Conservation (phyloP, 805 yeast species). For the Saccharomycopsis sp. region DNA sequence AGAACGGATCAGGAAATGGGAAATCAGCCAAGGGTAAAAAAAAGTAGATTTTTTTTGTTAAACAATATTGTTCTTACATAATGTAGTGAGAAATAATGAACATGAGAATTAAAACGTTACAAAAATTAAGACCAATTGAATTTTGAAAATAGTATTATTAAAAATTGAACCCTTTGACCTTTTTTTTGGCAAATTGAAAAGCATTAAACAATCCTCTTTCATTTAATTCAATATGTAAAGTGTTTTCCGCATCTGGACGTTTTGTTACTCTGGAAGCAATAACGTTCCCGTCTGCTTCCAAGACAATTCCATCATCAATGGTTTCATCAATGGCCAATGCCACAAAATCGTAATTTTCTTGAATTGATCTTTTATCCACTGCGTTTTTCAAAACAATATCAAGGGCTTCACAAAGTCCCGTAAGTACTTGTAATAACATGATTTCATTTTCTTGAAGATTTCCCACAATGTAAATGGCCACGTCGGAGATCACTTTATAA, state of each 20-base stretch:
- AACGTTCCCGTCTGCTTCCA: conserved; percentile 81
- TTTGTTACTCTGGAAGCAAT: conserved; percentile 88
- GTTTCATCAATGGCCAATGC: conserved; percentile 85
- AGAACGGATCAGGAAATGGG: conserved; percentile 19
- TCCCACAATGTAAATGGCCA: conserved; percentile 61
- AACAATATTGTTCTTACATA: not conserved
- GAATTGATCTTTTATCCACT: conserved; percentile 67
- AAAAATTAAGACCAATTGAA: no score
- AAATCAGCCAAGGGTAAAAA: conserved; percentile 23
- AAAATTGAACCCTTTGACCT: conserved; percentile 26
- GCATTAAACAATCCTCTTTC: conserved; percentile 77
- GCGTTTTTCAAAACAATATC: conserved; percentile 61
- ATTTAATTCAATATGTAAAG: conserved; percentile 49
- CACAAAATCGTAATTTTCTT: conserved; percentile 79
- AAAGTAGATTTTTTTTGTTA: conserved; percentile 3
- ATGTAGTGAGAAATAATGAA: no score
- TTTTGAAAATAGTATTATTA: conserved; percentile 1
- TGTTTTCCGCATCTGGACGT: conserved; percentile 62
- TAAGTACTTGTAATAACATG: conserved; percentile 61
- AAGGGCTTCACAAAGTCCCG: conserved; percentile 72
- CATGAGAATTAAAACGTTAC: no score
- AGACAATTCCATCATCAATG: conserved; percentile 84
- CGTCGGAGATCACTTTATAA: conserved; percentile 79
- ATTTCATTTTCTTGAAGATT: conserved; percentile 78
- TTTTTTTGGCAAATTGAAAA: conserved; percentile 79